A percentile compares a stretch with the other conserved stretches of the same genome.
phyloP scores from a whole-genome alignment of 495 filamentous ascomycete species.

The Collariella sp. region DNA sequence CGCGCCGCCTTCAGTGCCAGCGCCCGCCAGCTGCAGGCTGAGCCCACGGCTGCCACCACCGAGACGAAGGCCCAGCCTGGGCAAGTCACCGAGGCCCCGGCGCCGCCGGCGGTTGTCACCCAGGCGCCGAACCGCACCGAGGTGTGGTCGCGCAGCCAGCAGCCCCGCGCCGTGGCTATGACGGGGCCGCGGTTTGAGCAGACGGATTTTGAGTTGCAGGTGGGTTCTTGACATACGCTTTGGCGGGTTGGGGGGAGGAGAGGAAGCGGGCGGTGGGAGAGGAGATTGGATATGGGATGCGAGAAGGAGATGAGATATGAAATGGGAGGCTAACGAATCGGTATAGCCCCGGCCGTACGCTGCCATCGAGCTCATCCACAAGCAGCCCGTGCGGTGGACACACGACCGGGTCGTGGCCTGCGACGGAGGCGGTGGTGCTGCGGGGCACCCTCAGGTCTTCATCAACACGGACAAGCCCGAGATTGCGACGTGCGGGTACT shows the following conservation, averaged over 20 bases:
- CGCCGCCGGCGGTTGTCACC: conserved; percentile 48
- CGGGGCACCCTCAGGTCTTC: conserved; percentile 86
- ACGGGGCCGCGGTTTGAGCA: conserved; percentile 91
- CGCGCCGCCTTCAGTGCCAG: conserved; percentile 27
- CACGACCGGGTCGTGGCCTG: conserved; percentile 73
- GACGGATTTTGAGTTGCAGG: conserved; percentile 84
- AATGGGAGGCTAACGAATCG: conserved; percentile 1
- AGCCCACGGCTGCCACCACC: conserved; percentile 8
- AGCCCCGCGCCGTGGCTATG: conserved; percentile 74
- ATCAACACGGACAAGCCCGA: conserved; percentile 98
- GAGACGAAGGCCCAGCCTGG: conserved; percentile 44
- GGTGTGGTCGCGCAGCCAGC: conserved; percentile 79
- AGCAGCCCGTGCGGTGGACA: conserved; percentile 87
- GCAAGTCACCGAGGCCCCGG: conserved; percentile 43
- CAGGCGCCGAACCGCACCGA: conserved; percentile 82
- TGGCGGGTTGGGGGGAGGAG: neutral
- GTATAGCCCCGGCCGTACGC: conserved; percentile 73
- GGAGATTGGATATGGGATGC: neutral
- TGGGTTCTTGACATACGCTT: conserved; percentile 38
- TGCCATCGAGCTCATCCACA: conserved; percentile 92
- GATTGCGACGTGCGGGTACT: conserved; percentile 84
- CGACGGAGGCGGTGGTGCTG: conserved; percentile 86
- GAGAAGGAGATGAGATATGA: neutral
- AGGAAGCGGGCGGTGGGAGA: neutral
- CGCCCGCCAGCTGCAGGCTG: conserved; percentile 30